phyloP scores from a whole-genome alignment of 768 basidiomycete species.

The Rhodotorula diobovata region DNA sequence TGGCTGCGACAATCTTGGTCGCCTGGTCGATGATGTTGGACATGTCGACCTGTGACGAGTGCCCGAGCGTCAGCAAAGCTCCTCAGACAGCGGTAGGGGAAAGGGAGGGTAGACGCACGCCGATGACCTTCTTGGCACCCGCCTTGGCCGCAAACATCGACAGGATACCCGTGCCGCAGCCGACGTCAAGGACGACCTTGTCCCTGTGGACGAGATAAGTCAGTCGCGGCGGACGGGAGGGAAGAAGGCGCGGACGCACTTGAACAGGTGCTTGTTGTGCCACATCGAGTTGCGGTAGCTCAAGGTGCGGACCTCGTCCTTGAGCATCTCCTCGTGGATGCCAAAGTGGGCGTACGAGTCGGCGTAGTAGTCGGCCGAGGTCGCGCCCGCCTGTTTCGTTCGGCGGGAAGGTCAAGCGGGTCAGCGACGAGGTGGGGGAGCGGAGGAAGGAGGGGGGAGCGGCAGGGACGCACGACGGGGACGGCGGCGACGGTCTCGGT shows the following conservation, averaged over 20 bases:
- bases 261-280: slow-evolving; percentile 91
- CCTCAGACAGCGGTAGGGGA: not conserved
- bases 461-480: not conserved
- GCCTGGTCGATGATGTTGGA: slow-evolving; percentile 99
- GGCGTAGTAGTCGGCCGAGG: slow-evolving; percentile 40
- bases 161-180: slow-evolving; percentile 95
- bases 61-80: not conserved
- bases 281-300: slow-evolving; percentile 92
- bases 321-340: slow-evolving; percentile 82
- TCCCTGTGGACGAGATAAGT: slow-evolving; percentile 17
- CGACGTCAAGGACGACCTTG: slow-evolving; percentile 95
- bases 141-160: slow-evolving; percentile 45
- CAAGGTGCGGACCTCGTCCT: slow-evolving; percentile 89
- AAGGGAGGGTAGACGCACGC: slow-evolving; percentile 8
- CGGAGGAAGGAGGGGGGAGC: too few species aligned
- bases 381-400: slow-evolving; percentile 19
- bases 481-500: not conserved
- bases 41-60: slow-evolving; percentile 68
- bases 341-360: slow-evolving; percentile 41
- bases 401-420: not conserved
- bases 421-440: rapidly evolving
- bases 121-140: slow-evolving; percentile 45
- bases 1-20: slow-evolving; percentile 89
- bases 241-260: slow-evolving; percentile 51
- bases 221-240: too few species aligned